Evolutionary conservation across 1,284 basidiomycete species (phyloP).

Genomic region (Peniophora sp.): DNA sequence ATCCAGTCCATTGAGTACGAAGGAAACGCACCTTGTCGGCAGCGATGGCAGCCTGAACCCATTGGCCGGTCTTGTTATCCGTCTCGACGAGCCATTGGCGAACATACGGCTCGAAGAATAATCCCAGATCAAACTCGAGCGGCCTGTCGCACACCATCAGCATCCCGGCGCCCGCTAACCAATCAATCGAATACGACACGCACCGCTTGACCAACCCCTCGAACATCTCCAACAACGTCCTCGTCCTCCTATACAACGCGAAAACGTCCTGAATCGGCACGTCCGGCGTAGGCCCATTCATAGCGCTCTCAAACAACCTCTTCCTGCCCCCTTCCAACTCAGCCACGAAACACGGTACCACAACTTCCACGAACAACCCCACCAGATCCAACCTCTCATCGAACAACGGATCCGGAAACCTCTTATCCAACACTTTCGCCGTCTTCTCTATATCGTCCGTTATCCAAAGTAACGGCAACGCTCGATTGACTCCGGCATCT

Average conservation of each 20-base stretch:
- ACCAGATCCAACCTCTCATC: constrained; percentile 73
- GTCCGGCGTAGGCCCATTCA: constrained; percentile 71
- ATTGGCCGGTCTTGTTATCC: constrained; percentile 85
- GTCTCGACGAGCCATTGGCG: constrained; percentile 87
- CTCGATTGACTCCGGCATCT: constrained; percentile 67
- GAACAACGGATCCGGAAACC: constrained; percentile 71
- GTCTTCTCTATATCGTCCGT: constrained; percentile 86
- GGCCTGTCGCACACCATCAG: constrained; percentile 37
- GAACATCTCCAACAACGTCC: constrained; percentile 70
- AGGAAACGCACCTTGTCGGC: constrained; percentile 67
- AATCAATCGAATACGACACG: constrained; percentile 17
- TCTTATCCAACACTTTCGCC: constrained; percentile 77
- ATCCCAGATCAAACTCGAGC: constrained; percentile 58
- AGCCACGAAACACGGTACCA: constrained; percentile 66
- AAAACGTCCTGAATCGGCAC: constrained; percentile 88
- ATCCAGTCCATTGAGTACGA: not conserved
- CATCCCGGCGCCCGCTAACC: not conserved
- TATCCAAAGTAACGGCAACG: constrained; percentile 74
- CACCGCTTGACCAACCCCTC: constrained; percentile 75
- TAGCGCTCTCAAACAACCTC: constrained; percentile 67
- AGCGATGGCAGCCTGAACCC: constrained; percentile 88
- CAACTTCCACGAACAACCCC: constrained; percentile 66
- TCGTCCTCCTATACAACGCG: constrained; percentile 72
- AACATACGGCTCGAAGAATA: constrained; percentile 86
- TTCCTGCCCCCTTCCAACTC: constrained; percentile 73